Base-by-base conservation (phyloP, 805 yeast genomes). In the Metschnikowia kofuensis region DNA sequence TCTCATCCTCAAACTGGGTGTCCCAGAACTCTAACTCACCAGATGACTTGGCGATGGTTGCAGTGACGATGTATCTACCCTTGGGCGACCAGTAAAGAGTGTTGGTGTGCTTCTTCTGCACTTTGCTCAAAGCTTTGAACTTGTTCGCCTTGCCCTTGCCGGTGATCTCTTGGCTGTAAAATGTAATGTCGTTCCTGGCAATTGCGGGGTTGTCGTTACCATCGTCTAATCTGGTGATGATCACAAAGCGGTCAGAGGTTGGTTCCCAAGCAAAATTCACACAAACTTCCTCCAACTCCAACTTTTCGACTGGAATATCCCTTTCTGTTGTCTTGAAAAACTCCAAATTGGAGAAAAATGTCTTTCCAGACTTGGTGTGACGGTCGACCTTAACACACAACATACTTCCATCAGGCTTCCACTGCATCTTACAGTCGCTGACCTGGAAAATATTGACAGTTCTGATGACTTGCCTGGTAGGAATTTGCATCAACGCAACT, bases 181-280 rank as follows among this genome's bases (percentile, higher is more conserved):
- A 91, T 6, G 87, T 73, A 42, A 89, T 77, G 38, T 73, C 76
- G 62, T 88, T 88, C 63, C 79, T 80, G 49, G 84, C 71, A 54
- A 85, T 76, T 32, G 92, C 79, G 46, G 84, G 80, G 62, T 85
- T 84, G 55, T 77, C 74, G 61, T 68, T 71, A 52, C 79, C 79
- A 54, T 71, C 76, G 53, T 80, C 85, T 47, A 71, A 62, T 63
- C 85, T 78, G 21, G 94, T 82, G 60, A 92, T 83, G 44, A 86
- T 80, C 51, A 87, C 84, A 60, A 94, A 91, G 66, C 97, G 80
- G 65, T 89, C 92, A 35, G 92, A 85, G 56, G 77, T 81, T 61
- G 99, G 97, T 75, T 95, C 99, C 98, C 98, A 94, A 48, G 89
- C 91, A 70, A 94, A 87, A 67, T 85, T 85, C 47, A 87, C 70